Evolutionary conservation across 192 early-diverging fungal species (phyloP).

Genomic region (Gamsiella multidivaricata): DNA sequence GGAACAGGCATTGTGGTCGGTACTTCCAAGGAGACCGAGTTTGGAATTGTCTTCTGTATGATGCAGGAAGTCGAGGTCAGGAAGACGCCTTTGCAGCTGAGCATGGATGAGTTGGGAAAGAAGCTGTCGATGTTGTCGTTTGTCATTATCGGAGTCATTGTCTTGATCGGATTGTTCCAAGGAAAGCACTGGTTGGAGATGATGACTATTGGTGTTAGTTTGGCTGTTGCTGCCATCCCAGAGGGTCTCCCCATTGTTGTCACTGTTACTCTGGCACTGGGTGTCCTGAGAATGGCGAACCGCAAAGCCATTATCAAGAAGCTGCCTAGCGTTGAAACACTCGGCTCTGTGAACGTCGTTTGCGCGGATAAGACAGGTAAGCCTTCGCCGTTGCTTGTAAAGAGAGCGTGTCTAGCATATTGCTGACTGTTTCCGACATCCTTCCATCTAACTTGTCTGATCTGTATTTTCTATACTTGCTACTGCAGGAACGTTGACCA

Average conservation of each 20-base stretch:
- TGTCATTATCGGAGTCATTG: conserved; percentile 84
- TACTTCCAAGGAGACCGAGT: conserved; percentile 90
- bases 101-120: conserved; percentile 95
- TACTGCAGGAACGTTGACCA: conserved; percentile 81
- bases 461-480: background rate
- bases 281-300: conserved; percentile 92
- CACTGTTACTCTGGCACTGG: conserved; percentile 93
- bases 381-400: background rate
- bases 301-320: conserved; percentile 95
- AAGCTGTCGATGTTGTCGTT: conserved; percentile 88
- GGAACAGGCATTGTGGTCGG: conserved; percentile 92
- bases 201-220: conserved; percentile 94
- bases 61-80: conserved; percentile 93
- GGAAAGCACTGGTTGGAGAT: conserved; percentile 92
- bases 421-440: too few relatives aligned
- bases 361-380: conserved; percentile 96
- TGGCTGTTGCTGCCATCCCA: conserved; percentile 98
- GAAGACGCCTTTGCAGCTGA: conserved; percentile 92
- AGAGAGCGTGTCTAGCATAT: too few relatives aligned
- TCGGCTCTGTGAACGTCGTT: conserved; percentile 94
- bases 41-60: conserved; percentile 94
- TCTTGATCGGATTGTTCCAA: conserved; percentile 88
- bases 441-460: too few relatives aligned
- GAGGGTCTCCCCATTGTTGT: conserved; percentile 98
- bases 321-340: conserved; percentile 92